Percentiles rank a stretch among this genome's conserved stretches.
phyloP scores from a whole-genome alignment of 2,329 filamentous ascomycete species.

The Epicoccum nigrum region DNA sequence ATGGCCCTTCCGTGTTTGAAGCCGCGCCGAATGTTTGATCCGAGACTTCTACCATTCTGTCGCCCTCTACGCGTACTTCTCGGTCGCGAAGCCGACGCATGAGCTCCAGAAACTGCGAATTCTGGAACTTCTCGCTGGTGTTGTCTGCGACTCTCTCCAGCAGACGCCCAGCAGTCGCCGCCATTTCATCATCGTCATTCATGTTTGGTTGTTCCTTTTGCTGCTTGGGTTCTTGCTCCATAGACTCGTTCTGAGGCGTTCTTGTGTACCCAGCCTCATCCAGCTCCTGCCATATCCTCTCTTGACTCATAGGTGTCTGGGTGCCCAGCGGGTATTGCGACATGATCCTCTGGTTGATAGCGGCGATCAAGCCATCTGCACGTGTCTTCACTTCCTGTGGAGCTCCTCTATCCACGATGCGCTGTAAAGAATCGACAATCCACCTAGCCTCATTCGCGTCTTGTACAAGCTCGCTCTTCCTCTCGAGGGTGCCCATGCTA shows the following conservation, averaged over 20 bases:
- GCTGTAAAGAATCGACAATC: conserved; percentile 41
- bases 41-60: conserved; percentile 66
- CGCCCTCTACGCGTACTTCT: conserved; percentile 74
- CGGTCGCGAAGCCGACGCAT: conserved; percentile 77
- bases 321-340: conserved; percentile 41
- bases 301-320: conserved; percentile 27
- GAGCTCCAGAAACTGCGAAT: conserved; percentile 76
- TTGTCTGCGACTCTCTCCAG: conserved; percentile 72
- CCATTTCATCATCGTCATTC: conserved; percentile 69
- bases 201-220: conserved; percentile 33
- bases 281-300: conserved; percentile 39
- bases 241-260: conserved; percentile 23
- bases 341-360: conserved; percentile 46
- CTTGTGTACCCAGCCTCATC: conserved; percentile 40
- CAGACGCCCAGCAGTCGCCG: conserved; percentile 72
- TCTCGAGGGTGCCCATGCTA: conserved; percentile 34
- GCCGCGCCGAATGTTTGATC: not conserved
- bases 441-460: conserved; percentile 43
- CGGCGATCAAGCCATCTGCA: conserved; percentile 35
- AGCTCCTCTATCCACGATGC: conserved; percentile 33
- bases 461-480: conserved; percentile 30
- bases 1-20: not conserved
- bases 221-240: conserved; percentile 36
- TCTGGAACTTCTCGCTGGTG: conserved; percentile 74
- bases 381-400: conserved; percentile 34